Percentiles rank a stretch among this genome's conserved stretches.
Evolutionary conservation across 257 asterid species (phyloP).

Genomic region (Hygrophila difformis): DNA sequence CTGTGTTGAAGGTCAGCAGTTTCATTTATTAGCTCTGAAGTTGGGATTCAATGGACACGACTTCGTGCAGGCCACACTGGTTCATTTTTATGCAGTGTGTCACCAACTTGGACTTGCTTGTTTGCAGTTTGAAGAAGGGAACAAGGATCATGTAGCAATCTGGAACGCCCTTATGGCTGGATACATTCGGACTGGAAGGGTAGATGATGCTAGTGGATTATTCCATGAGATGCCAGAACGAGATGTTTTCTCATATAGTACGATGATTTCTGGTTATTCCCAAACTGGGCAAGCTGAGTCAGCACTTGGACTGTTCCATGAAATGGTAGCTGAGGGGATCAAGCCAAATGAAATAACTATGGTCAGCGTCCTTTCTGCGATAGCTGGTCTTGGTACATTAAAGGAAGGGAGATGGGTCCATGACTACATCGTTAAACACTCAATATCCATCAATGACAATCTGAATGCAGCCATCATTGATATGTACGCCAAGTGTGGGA

Average conservation of each 20-base stretch:
- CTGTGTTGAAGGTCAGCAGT: constrained; percentile 55
- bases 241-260: constrained; percentile 90
- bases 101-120: constrained; percentile 40
- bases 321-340: constrained; percentile 50
- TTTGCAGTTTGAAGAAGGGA: constrained; percentile 65
- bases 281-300: constrained; percentile 46
- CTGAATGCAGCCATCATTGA: constrained; percentile 76
- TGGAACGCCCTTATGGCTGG: constrained; percentile 90
- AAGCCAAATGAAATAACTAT: constrained; percentile 81
- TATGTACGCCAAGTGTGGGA: constrained; percentile 95
- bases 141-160: constrained; percentile 54
- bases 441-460: constrained; percentile 60
- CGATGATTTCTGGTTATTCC: constrained; percentile 85
- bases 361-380: constrained; percentile 76
- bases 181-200: constrained; percentile 47
- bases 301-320: constrained; percentile 59
- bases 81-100: constrained; percentile 71
- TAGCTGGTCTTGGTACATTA: constrained; percentile 56
- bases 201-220: constrained; percentile 45
- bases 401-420: constrained; percentile 74
- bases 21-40: constrained; percentile 51
- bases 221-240: constrained; percentile 66
- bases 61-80: constrained; percentile 61
- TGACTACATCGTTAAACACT: constrained; percentile 39
- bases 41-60: constrained; percentile 43